Evolutionary conservation across 73 alveolate species (phyloP), one percentile per base, ranked within the genome.

Genomic region (Paramecium tetraurelia): DNA sequence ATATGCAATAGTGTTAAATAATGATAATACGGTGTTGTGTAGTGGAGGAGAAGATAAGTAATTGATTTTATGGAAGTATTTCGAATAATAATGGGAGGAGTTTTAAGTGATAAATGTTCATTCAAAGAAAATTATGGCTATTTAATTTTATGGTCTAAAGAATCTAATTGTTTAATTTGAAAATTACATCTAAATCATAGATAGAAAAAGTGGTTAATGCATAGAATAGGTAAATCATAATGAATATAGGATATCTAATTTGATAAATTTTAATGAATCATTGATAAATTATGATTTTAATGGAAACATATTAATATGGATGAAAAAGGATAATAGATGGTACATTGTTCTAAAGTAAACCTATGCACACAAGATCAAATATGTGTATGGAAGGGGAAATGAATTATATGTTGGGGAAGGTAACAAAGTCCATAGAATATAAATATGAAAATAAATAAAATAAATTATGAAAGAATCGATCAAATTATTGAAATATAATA

Each of bases 41-140:
- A 63, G 84, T 63, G 84, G 84, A 31, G 84, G 84, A 24, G 41
- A 63, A 1, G 84, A 63, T 63, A 63, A 63, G 31, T 63, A 63
- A 63, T 63, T 63, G 46, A 63, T 63, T 3, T 27, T 63, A 63
- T 63, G 84, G 84, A 63, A 33, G 12, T 63, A 27, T 63, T 12
- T 10, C 5, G 84, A 63, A 31, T 63, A 63, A 27, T 27, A 63
- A 31, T 63, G 84, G 84, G 84, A 63, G 24, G 41, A 31, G 14
- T 63, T 31, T 63, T 10, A 63, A 31, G 20, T 63, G 9, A 31
- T 63, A 12, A 2, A 12, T 22, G 46, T 31, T 31, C 84, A 63
- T 63, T 33, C 18, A 7, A 31, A 63, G 6, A 11, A 27, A 31
- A 63, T 63, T 27, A 31, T 63, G 84, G 84, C 84, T 0, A 31